A percentile compares a stretch with the other conserved stretches of the same genome.
These are phyloP conservation scores for Carex pumila DNA, from an alignment of 176 grass and related monocot species.

Conservation along the genomic window DNA sequence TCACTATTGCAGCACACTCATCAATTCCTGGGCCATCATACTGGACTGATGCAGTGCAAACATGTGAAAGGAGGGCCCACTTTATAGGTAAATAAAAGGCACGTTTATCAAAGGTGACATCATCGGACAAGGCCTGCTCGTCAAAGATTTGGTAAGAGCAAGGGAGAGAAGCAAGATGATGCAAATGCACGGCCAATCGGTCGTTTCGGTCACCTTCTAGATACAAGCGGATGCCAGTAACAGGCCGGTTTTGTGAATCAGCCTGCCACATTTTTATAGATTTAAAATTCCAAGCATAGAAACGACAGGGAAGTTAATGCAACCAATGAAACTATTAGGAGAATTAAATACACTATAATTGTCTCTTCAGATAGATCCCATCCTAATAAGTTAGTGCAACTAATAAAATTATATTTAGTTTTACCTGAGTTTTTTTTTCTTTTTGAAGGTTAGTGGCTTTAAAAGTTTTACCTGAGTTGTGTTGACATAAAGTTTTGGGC, in stretches of 20 bases:
- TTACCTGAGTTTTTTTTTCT: conserved; percentile 25
- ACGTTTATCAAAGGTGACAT: conserved; percentile 29
- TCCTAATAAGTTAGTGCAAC: background rate
- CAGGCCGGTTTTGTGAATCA: conserved; percentile 57
- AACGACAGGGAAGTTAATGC: background rate
- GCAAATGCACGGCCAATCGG: conserved; percentile 68
- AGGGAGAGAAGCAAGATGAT: conserved; percentile 58
- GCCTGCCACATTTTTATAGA: conserved; percentile 27
- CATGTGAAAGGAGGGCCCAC: conserved; percentile 64
- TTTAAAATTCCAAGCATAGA: background rate
- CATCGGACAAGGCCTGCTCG: conserved; percentile 16
- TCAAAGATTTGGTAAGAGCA: conserved; percentile 31
- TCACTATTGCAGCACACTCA: conserved; percentile 77
- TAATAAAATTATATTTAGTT: background rate
- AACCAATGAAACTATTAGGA: too few species aligned
- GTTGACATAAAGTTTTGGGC: conserved; percentile 62
- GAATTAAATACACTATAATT: background rate
- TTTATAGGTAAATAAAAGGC: conserved; percentile 54
- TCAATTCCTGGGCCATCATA: conserved; percentile 49
- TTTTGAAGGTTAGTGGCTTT: too few species aligned
- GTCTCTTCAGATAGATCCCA: background rate
- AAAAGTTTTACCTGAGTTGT: conserved; percentile 37
- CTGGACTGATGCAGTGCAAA: conserved; percentile 80
- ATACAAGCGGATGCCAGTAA: conserved; percentile 79
- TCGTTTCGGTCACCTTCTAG: conserved; percentile 71